phyloP scores from a whole-genome alignment of 495 filamentous ascomycete species.

The Penicillium angulare region DNA sequence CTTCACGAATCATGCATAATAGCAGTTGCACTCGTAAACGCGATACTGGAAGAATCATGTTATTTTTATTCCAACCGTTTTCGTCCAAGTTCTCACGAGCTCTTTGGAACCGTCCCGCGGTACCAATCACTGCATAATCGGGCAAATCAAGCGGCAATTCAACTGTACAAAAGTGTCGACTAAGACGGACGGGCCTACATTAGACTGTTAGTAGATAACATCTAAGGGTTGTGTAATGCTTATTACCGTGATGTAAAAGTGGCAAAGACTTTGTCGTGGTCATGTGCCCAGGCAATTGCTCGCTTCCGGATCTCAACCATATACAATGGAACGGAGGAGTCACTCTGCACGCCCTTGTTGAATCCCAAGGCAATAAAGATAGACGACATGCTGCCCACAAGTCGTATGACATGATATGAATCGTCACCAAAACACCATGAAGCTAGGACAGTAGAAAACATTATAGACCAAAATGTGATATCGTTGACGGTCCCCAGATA shows the following conservation, averaged over 20 bases:
- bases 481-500: slow-evolving; percentile 6
- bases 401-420: slow-evolving; percentile 8
- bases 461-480: slow-evolving; percentile 4
- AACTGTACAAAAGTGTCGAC: slow-evolving; percentile 7
- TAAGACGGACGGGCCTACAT: slow-evolving; percentile 5
- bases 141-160: slow-evolving; percentile 7
- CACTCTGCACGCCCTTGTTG: slow-evolving; percentile 1
- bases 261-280: slow-evolving; percentile 4
- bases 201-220: background rate
- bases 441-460: slow-evolving; percentile 1
- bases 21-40: slow-evolving; percentile 1
- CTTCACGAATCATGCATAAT: background rate
- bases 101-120: background rate
- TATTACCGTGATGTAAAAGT: background rate
- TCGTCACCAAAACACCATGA: slow-evolving; percentile 13
- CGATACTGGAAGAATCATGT: slow-evolving; percentile 2
- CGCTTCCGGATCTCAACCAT: slow-evolving; percentile 6
- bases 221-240: background rate
- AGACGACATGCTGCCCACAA: slow-evolving; percentile 5
- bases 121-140: slow-evolving; percentile 3
- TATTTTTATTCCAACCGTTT: slow-evolving; percentile 7
- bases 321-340: slow-evolving; percentile 4
- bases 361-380: slow-evolving; percentile 10
- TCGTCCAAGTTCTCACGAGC: slow-evolving; percentile 6
- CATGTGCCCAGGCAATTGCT: slow-evolving; percentile 8